Evolutionary conservation across 768 basidiomycete species (phyloP), one percentile per base, ranked within the genome.

Genomic region (Hysterangium stoloniferum): DNA sequence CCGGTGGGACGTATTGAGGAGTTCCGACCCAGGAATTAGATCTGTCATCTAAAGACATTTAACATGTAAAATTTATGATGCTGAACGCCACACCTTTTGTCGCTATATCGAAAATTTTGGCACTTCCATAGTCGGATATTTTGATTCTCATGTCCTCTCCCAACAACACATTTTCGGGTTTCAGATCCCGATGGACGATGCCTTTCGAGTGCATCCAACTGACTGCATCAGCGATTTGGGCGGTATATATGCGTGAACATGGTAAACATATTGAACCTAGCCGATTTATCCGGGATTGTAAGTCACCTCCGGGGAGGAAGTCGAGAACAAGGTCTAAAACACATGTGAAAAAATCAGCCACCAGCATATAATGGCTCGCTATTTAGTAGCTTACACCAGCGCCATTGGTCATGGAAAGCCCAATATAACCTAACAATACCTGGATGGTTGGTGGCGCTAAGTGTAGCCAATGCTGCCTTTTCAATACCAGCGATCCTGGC

Each of bases 41-140:
- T 22, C 74, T 72, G 57, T 74, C 76, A 47, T 63, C 79, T 75
- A 55, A 38, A 59, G 59, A 33, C 56, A 55, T 27, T 57, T 35
- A 27, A 32, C 8, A 13, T 25, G 15, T 13, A 48, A 7, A 20
- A 48, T 8, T 38, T 59, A 62, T 45, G 63, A 25, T 60, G 61
- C 38, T 61, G 11, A 46, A 34, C 7, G 4, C n/a, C 45, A 24
- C 5, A 52, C 45, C 44, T 52, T 48, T 45, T 24, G 45, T 36
- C 45, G 69, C 71, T 19, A 73, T 61, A 54, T 82, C 79, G 29
- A 82, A 68, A 54, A 87, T 70, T 67, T 87, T 86, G 17, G 91
- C 91, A 4, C 91, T 94, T 5, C 96, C 96, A 66, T 98, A 98
- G 64, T 99, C 96, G 13, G 92, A 89, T n/a, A 99, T 78, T 65